A percentile compares a stretch with the other conserved stretches of the same genome.
These are phyloP conservation scores for Globisporangium middletonii DNA, from an alignment of 352 stramenopile species.

Conservation along the genomic window DNA sequence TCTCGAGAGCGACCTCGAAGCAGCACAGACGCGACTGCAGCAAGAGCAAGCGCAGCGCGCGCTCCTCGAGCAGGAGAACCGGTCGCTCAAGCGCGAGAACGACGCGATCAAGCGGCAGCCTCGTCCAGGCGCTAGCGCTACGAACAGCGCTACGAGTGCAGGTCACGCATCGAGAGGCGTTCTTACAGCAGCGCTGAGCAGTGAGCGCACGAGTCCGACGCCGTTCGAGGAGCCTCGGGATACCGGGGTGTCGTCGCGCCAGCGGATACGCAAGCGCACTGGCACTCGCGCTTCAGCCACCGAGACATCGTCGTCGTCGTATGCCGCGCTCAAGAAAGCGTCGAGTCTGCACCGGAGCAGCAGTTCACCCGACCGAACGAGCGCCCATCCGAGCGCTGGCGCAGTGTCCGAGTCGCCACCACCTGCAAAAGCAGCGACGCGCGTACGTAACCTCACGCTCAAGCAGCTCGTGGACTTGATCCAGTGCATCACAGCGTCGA, in stretches of 20 bases:
- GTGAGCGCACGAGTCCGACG: too few relatives aligned
- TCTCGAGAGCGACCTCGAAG: conserved; percentile 54
- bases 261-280: conserved; percentile 18
- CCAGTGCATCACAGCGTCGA: conserved; percentile 65
- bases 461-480: conserved; percentile 79
- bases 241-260: neutral
- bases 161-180: neutral
- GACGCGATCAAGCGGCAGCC: conserved; percentile 13
- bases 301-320: neutral
- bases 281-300: too few relatives aligned
- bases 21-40: conserved; percentile 30
- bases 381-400: too few relatives aligned
- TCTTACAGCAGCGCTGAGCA: conserved; percentile 1
- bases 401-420: neutral
- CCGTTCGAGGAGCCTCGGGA: too few relatives aligned
- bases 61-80: conserved; percentile 40
- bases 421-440: neutral
- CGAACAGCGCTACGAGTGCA: neutral
- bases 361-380: neutral
- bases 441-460: conserved; percentile 47
- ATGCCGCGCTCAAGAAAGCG: neutral
- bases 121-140: neutral
- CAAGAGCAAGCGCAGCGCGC: conserved; percentile 42
- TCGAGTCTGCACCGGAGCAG: neutral
- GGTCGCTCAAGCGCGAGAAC: conserved; percentile 30